A percentile compares a stretch with the other conserved stretches of the same genome.
These are phyloP conservation scores for Russula sp. DNA, from an alignment of 768 basidiomycete species.

Conservation along the genomic window DNA sequence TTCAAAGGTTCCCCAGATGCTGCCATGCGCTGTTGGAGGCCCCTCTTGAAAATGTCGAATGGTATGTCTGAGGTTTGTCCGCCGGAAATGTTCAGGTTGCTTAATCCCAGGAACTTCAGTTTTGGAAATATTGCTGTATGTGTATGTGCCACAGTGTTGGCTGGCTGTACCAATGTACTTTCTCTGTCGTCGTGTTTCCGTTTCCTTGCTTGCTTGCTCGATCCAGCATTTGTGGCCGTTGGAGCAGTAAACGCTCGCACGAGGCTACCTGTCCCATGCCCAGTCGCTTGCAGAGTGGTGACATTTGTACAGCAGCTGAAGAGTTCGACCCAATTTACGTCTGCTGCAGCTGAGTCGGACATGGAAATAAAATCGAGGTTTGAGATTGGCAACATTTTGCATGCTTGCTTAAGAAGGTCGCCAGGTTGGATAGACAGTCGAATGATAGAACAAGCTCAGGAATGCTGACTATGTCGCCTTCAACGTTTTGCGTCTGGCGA, in stretches of 20 bases:
- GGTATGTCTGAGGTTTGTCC: no score
- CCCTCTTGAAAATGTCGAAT: no score
- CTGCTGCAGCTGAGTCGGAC: no score
- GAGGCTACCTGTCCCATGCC: conserved; percentile 1
- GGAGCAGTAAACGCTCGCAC: conserved; percentile 8
- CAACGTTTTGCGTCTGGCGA: neutral
- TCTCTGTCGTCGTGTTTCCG: neutral
- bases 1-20: neutral
- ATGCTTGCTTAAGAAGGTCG: neutral
- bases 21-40: neutral
- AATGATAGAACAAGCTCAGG: conserved; percentile 10
- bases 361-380: conserved; percentile 13
- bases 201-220: neutral
- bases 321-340: conserved; percentile 5
- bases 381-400: no score
- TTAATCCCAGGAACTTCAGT: conserved; percentile 6
- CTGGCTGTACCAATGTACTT: neutral
- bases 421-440: neutral
- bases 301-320: conserved; percentile 12
- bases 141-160: neutral
- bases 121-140: neutral
- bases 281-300: conserved; percentile 2
- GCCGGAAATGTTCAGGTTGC: neutral
- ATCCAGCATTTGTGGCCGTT: neutral
- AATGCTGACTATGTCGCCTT: neutral